Base-by-base conservation (phyloP, 1,284 basidiomycete genomes). In the Salmacisia buchloeana region DNA sequence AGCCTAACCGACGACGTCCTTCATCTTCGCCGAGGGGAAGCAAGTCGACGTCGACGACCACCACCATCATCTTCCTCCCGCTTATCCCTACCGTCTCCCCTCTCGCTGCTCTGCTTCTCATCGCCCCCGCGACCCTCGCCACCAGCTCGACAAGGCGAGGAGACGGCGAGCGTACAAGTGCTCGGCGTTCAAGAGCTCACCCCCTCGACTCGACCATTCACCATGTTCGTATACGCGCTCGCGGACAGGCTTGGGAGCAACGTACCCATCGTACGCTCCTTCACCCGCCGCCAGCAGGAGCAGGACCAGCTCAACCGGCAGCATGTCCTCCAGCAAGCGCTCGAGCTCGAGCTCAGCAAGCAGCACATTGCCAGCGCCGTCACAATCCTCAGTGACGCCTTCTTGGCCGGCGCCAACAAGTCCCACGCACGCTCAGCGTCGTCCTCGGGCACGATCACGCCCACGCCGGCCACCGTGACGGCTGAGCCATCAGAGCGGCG, bases 311-410 rank as follows among this genome's bases (percentile, higher is more conserved):
- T 52, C 46, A 52, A 27, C 29, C 46, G 46, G 5, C 49, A 54
- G 34, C 46, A 52, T 13, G n/a, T 52, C 46, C 25, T 52, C n/a
- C 46, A 54, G 34, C 49, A 54, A n/a, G 49, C 49, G 9, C 15
- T 54, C 49, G 49, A 54, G 49, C 49, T 54, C 49, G 49, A 54
- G 21, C 49, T 54, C 29, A 54, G 49, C 49, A 54, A 54, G 49
- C 45, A 49, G 45, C 25, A 54, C 29, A 54, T 54, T 4, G 49
- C 49, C 29, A 54, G 49, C 27, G 49, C 49, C 10, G 49, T 54
- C 49, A 54, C 25, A 5, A 54, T 54, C 23, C 49, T 54, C 29
- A 54, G 49, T n/a, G 49, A 33, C 12, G 49, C 49, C 49, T 54
- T 54, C 49, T 31, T 54, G 18, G 27, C n/a, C n/a, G n/a, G n/a